Evolutionary conservation across 2,329 filamentous ascomycete genomes (phyloP), one percentile per base, ranked within the genome.

Genomic region (Periconia sp.): DNA sequence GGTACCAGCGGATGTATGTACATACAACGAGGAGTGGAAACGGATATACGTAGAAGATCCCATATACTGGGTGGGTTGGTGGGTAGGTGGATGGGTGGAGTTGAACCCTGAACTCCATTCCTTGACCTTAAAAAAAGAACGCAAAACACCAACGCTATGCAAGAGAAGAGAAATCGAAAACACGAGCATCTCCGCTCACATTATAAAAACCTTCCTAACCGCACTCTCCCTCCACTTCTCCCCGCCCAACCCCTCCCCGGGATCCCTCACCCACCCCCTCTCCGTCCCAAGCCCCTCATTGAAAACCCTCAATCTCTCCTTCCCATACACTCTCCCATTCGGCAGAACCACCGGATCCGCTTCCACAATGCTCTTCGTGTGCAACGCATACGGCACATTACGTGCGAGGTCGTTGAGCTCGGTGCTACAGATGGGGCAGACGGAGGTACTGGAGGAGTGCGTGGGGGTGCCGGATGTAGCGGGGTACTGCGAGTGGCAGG

Each of bases 401-500:
- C 88, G 82, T 1, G 94, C 93, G 33, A 99, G 83, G 66, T 92
- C 90, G 72, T 97, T 97, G 52, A 99, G 84, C 75, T 99, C 94
- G 0, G 89, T 94, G 45, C 89, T 94, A 79, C 94, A 99, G 68
- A 99, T 97, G 2, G 94, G 94, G 65, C 94, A 99, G 41, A 97
- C 86, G 46, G 86, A 88, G 8, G 89, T 75, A 11, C 75, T 88
- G 1, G 85, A 86, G 1, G 88, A 82, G 27, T 78, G 80, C 43
- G 77, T 79, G n/a, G 74, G 68, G 61, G 77, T 75, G 17, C 79
- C 79, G 14, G 77, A 82, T 10, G 82, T 81, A 1, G 83, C 81
- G 5, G 83, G 78, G 61, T 82, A 82, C 19, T 80, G 77, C 1
- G 88, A 89, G 76, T 97, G 92, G 71, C 94, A 99, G 15, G 91